Evolutionary conservation across 306 rosid genomes (phyloP), one percentile per base, ranked within the genome.

Genomic region (Fragaria iinumae): DNA sequence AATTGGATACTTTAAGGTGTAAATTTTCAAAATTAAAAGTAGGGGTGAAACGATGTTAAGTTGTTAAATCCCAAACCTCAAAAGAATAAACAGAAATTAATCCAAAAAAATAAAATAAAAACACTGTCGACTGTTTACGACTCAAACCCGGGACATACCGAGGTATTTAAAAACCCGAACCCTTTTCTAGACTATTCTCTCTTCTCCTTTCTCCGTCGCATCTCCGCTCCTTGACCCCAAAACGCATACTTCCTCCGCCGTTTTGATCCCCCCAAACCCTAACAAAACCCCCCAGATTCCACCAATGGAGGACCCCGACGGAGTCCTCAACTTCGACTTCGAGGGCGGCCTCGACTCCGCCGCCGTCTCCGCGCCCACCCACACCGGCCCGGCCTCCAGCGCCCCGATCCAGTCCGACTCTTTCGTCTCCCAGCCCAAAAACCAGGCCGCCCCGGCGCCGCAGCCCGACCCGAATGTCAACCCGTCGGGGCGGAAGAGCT

Each of bases 301-400:
- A 10, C 16, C 80, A 71, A 95, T 95, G 99, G 99, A 95, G 88
- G 99, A 95, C 83, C 72, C 97, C 14, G 99, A 95, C 72, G 97
- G 99, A 74, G 98, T 81, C 82, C 93, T 95, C 88, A 95, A 88
- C 81, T 95, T 95, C 86, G 99, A 95, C 83, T 95, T 95, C 81
- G 99, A 95, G 80, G 99, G 99, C 52, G 97, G 97, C 72, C 97
- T 95, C 81, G 99, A 95, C 67, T 49, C 84, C 59, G 71, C 79
- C 38, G 86, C 89, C 10, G 80, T 85, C 55, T 62, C 87, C 57
- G 79, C 78, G 2, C 87, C 90, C 38, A 78, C 88, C 53, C 74
- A 82, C 68, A 83, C 88, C 0, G 87, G 76, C 11, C 63, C 80
- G 13, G 45, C 93, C 8, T 83, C 89, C 8, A 86, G 80, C 14